phyloP scores from a whole-genome alignment of 345 rosid genomes.

The Melaleuca alternifolia region DNA sequence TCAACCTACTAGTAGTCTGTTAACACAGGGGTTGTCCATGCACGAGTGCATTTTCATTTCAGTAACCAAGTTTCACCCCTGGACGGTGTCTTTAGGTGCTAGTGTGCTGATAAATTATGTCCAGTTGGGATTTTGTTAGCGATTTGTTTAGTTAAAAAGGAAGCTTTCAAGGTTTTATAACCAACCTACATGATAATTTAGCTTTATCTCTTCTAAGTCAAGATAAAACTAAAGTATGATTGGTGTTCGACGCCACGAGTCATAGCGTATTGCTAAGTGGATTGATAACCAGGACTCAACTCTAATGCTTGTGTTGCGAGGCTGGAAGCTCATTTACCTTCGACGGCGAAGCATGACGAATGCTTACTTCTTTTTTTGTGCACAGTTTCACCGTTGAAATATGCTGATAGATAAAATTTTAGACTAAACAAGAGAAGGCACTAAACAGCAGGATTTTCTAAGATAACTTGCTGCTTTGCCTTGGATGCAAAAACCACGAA shows the following conservation, averaged over 20 bases:
- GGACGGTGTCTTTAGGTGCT: neutral
- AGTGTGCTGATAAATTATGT: too few species aligned
- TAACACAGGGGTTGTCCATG: neutral
- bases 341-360: neutral
- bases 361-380: neutral
- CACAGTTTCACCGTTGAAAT: neutral
- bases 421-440: neutral
- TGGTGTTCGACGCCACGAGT: neutral
- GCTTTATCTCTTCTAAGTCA: neutral
- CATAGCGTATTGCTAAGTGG: neutral
- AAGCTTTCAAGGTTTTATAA: fast-evolving
- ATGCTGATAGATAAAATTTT: neutral
- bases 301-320: fast-evolving
- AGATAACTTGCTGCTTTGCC: neutral
- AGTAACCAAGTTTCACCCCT: neutral
- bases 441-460: neutral
- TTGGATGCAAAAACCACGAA: neutral
- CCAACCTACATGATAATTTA: neutral
- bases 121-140: too few species aligned
- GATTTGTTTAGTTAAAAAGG: too few species aligned
- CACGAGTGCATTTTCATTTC: neutral
- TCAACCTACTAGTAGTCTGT: neutral
- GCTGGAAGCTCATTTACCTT: neutral
- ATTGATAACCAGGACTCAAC: too few species aligned
- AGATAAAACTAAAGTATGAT: neutral